Percentiles rank a stretch among this genome's conserved stretches.
phyloP scores from a whole-genome alignment of 2,329 filamentous ascomycete genomes.

The Penicillium vulpinum region DNA sequence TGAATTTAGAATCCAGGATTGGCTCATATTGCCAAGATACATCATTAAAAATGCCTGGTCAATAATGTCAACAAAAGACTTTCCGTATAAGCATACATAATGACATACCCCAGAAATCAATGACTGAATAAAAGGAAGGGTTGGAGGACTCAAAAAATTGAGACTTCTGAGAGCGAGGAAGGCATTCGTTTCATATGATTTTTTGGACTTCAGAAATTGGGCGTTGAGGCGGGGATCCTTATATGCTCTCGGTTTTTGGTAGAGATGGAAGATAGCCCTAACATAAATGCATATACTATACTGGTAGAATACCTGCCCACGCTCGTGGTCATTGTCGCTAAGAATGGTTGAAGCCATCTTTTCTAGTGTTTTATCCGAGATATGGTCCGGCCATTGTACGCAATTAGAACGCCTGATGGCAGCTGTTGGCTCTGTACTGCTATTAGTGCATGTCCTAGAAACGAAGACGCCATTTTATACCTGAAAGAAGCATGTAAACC shows the following conservation, averaged over 20 bases:
- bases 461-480: background rate
- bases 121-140: conserved; percentile 23
- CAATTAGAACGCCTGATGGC: background rate
- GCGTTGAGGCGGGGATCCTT: conserved; percentile 15
- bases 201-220: conserved; percentile 22
- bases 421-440: conserved; percentile 8
- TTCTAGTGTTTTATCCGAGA: conserved; percentile 22
- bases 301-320: conserved; percentile 23
- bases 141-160: conserved; percentile 20
- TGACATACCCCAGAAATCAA: conserved; percentile 27
- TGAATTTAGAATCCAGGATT: conserved; percentile 27
- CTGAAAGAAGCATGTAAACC: conserved; percentile 27
- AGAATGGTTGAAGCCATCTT: conserved; percentile 23
- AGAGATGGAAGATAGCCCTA: conserved; percentile 22
- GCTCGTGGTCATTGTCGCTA: conserved; percentile 4
- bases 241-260: conserved; percentile 16
- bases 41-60: conserved; percentile 28
- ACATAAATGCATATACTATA: conserved; percentile 28
- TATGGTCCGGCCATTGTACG: conserved; percentile 30
- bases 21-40: conserved; percentile 24
- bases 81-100: background rate
- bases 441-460: background rate
- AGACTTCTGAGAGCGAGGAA: conserved; percentile 19
- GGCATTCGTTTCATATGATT: conserved; percentile 19
- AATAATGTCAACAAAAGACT: background rate